A percentile compares a stretch with the other conserved stretches of the same genome.
phyloP scores from a whole-genome alignment of 495 filamentous ascomycete species.

The Aspergillus bridgeri region DNA sequence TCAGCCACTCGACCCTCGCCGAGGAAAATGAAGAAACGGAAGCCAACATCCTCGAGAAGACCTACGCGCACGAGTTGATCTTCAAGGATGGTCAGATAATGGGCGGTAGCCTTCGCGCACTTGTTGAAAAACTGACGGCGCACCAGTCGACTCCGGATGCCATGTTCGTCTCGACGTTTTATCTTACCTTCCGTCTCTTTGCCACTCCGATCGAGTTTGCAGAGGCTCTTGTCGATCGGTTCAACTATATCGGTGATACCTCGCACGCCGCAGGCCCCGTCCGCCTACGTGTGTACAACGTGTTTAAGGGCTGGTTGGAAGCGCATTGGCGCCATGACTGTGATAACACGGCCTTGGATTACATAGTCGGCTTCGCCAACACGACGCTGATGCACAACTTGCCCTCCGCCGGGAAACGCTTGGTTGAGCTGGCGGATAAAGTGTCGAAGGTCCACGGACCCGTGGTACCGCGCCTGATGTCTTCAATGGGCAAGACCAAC shows the following conservation, averaged over 20 bases:
- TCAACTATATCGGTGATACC: constrained; percentile 83
- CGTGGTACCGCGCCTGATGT: constrained; percentile 81
- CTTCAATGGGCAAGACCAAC: constrained; percentile 83
- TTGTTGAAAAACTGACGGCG: constrained; percentile 90
- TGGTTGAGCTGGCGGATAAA: constrained; percentile 75
- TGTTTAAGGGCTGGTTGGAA: constrained; percentile 96
- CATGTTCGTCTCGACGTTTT: constrained; percentile 91
- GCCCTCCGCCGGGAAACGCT: constrained; percentile 72
- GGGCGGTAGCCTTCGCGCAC: constrained; percentile 83
- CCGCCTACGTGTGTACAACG: constrained; percentile 88
- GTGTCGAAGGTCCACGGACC: constrained; percentile 73
- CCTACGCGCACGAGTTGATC: constrained; percentile 83
- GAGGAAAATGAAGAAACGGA: constrained; percentile 77
- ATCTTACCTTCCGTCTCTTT: constrained; percentile 95
- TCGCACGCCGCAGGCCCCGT: constrained; percentile 72
- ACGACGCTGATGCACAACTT: constrained; percentile 62
- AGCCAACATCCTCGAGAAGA: constrained; percentile 76
- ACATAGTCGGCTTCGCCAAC: constrained; percentile 76
- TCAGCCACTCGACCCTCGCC: constrained; percentile 58
- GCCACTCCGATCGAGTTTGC: constrained; percentile 78
- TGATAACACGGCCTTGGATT: constrained; percentile 68
- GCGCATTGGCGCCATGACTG: constrained; percentile 86
- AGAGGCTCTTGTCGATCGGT: constrained; percentile 78
- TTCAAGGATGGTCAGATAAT: constrained; percentile 96
- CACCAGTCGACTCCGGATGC: constrained; percentile 92